Percentiles rank a stretch among this genome's conserved stretches.
Conservation (phyloP, 148 eudicot genomes). For the Arctostaphylos glauca region DNA sequence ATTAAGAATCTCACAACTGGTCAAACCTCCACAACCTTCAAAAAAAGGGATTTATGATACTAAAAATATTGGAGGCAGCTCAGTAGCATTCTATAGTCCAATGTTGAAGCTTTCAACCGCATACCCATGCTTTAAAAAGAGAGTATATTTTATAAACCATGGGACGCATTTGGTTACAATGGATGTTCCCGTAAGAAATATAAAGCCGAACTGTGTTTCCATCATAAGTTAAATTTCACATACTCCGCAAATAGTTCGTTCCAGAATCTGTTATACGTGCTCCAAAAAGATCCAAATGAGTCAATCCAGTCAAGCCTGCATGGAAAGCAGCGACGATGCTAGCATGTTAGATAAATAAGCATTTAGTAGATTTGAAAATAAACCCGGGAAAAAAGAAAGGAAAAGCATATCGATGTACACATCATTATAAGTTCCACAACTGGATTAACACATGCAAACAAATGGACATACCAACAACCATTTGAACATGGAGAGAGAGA, state of each 20-base stretch:
- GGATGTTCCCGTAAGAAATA: background rate
- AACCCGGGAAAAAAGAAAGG: background rate
- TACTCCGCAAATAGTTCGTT: slow-evolving; percentile 57
- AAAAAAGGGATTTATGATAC: background rate
- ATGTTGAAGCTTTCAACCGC: background rate
- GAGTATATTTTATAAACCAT: background rate
- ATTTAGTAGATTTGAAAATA: background rate
- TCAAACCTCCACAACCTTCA: background rate
- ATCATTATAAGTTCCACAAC: background rate
- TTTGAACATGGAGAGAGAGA: background rate
- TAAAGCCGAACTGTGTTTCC: background rate
- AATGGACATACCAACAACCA: background rate
- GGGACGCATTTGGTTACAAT: background rate
- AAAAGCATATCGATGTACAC: background rate
- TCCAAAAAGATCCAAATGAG: slow-evolving; percentile 95
- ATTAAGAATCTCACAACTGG: background rate
- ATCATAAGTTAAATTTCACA: slow-evolving; percentile 10
- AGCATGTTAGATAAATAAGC: background rate
- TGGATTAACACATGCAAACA: no score
- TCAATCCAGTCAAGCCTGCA: slow-evolving; percentile 87
- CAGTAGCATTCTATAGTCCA: background rate
- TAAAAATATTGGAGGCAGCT: background rate
- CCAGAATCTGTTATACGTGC: slow-evolving; percentile 85
- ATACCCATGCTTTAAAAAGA: background rate
- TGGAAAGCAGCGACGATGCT: background rate